phyloP scores from a whole-genome alignment of 2,329 filamentous ascomycete species.

The Alternaria sp. region DNA sequence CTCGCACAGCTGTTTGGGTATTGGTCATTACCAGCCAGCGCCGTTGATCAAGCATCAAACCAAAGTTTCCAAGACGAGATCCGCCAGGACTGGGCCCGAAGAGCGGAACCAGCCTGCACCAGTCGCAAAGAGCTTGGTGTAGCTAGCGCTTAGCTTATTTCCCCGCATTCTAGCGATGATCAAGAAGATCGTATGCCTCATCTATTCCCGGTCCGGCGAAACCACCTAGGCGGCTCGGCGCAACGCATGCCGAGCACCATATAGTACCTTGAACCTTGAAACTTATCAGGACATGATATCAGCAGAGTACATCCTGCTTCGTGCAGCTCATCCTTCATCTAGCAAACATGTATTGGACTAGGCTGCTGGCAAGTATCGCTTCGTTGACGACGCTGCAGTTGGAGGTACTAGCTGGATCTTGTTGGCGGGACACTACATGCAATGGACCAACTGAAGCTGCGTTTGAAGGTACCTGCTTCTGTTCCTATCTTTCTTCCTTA shows the following conservation, averaged over 20 bases:
- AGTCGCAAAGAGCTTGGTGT: not conserved
- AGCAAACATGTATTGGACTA: not conserved
- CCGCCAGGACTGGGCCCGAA: too few species aligned
- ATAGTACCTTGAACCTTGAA: not conserved
- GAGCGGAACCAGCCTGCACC: not conserved
- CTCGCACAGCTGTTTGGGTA: too few species aligned
- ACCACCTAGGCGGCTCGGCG: conserved; percentile 5
- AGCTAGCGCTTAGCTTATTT: conserved; percentile 8
- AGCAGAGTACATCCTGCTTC: not conserved
- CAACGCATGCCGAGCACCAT: conserved; percentile 7
- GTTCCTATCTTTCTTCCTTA: not conserved
- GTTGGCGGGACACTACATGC: conserved; percentile 66
- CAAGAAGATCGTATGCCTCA: not conserved
- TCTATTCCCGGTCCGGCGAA: conserved; percentile 7
- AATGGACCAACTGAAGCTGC: conserved; percentile 58
- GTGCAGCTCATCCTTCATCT: not conserved
- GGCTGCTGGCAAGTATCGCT: not conserved
- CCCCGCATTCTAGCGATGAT: conserved; percentile 6
- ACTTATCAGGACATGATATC: not conserved
- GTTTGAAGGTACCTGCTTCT: conserved; percentile 49
- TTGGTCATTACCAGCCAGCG: too few species aligned
- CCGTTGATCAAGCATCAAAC: too few species aligned
- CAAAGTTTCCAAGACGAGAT: too few species aligned
- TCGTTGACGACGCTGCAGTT: not conserved
- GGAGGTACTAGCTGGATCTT: conserved; percentile 37